Percentiles rank a stretch among this genome's conserved stretches.
phyloP scores from a whole-genome alignment of 2,329 filamentous ascomycete species.

The Phialocephala subalpina region DNA sequence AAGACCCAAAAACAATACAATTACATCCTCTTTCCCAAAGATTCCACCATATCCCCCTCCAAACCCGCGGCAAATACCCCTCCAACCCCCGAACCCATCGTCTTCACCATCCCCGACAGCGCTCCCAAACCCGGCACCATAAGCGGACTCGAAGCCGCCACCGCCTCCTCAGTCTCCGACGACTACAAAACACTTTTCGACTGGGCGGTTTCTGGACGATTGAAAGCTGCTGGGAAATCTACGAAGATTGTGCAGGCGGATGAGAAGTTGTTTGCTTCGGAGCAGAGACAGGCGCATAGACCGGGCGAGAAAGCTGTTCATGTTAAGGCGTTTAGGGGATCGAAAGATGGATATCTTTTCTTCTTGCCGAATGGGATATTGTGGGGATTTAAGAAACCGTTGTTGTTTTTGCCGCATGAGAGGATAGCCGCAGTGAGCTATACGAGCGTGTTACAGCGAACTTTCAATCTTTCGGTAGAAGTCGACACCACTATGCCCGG shows the following conservation, averaged over 20 bases:
- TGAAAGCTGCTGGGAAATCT: conserved; percentile 57
- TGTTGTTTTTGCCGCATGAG: conserved; percentile 69
- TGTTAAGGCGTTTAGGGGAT: conserved; percentile 71
- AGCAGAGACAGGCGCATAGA: conserved; percentile 63
- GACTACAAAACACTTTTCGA: conserved; percentile 65
- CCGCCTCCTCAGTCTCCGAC: conserved; percentile 64
- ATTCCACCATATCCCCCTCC: conserved; percentile 59
- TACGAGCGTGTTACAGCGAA: conserved; percentile 71
- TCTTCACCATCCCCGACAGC: conserved; percentile 68
- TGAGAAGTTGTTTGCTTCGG: conserved; percentile 64
- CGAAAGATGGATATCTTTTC: conserved; percentile 74
- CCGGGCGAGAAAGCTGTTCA: conserved; percentile 69
- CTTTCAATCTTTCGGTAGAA: conserved; percentile 73
- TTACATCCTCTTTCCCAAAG: conserved; percentile 67
- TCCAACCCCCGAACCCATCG: conserved; percentile 60
- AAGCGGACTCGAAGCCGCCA: conserved; percentile 55
- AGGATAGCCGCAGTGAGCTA: conserved; percentile 71
- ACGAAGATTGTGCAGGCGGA: conserved; percentile 61
- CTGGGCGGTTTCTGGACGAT: conserved; percentile 63
- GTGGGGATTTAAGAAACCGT: conserved; percentile 75
- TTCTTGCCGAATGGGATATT: conserved; percentile 72
- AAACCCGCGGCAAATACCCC: conserved; percentile 51
- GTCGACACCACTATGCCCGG: conserved; percentile 52
- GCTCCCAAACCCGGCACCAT: conserved; percentile 68
- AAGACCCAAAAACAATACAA: conserved; percentile 72